These are phyloP conservation scores for Lichtheimia ramosa DNA, from an alignment of 371 early-diverging fungal species.

Conservation along the genomic window DNA sequence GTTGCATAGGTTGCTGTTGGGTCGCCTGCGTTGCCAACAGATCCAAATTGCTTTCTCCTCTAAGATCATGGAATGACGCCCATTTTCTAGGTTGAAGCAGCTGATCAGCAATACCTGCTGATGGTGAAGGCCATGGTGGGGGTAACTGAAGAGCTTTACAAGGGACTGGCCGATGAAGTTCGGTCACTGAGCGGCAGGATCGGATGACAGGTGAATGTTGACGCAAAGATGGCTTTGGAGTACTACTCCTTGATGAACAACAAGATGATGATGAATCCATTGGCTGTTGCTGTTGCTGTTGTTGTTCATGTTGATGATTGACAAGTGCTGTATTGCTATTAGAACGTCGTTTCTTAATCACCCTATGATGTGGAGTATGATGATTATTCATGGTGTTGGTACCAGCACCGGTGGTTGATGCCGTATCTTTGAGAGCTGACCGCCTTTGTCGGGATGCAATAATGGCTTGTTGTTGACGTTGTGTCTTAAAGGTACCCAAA, in stretches of 20 bases:
- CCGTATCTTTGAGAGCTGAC: constrained; percentile 5
- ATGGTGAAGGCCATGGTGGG: background rate
- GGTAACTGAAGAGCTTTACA: constrained; percentile 6
- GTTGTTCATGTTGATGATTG: constrained; percentile 2
- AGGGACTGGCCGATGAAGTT: constrained; percentile 7
- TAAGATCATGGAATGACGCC: constrained; percentile 7
- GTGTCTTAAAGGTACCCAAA: constrained; percentile 16
- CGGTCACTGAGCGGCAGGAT: constrained; percentile 7
- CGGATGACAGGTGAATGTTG: constrained; percentile 2
- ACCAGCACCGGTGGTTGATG: constrained; percentile 1
- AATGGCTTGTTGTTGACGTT: constrained; percentile 44
- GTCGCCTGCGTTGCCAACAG: constrained; percentile 47
- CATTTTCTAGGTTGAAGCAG: constrained; percentile 9
- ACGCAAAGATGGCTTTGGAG: background rate
- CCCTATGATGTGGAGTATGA: background rate
- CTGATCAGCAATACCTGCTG: background rate
- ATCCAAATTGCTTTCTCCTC: constrained; percentile 25
- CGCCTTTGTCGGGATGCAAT: constrained; percentile 39
- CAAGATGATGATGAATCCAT: constrained; percentile 4
- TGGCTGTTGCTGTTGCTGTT: background rate
- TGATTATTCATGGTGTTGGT: too few relatives aligned
- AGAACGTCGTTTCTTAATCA: constrained; percentile 7
- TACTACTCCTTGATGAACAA: constrained; percentile 1
- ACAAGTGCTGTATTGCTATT: background rate
- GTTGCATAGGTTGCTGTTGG: constrained; percentile 23